Base-by-base conservation (phyloP, 352 stramenopile species). In the Pythium biforme region DNA sequence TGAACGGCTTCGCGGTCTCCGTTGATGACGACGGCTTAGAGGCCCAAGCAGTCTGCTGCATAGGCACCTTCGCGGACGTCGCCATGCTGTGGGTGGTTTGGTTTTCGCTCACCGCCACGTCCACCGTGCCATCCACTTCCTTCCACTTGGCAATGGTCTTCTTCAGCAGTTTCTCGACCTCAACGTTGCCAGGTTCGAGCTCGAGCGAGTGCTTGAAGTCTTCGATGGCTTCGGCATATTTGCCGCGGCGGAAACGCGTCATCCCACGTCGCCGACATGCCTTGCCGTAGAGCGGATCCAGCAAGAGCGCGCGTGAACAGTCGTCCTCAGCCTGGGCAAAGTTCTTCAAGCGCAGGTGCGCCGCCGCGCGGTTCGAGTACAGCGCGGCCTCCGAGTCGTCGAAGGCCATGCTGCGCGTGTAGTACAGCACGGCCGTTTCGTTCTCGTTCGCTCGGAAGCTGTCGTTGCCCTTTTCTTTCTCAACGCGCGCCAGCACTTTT, bases 391-490 rank as follows among this genome's bases (percentile, higher is more conserved):
- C 86, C 12, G 74, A 70, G 60, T 88, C 77, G 48, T 94, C 72
- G 50, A 96, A 90, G 20, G 87, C 78, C 60, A 97, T 80, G 51
- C 84, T 93, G n/a, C 86, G 76, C 6, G 90, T 95, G 70, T 98
- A 98, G 64, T 86, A 94, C 20, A 89, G 47, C 17, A 94, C 57
- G 6, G 93, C 88, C 23, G 92, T 83, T 20, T 97, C 83, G 40
- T 88, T 83, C 51, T 98, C 90, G 25, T 81, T 79, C 8, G 72
- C 76, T 33, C 81, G 79, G 73, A 97, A 97, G 58, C 81, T 92
- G 66, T 98, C 94, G 64, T 98, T 98, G 10, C 94, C 94, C 62
- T 98, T 98, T 43, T 96, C 76, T 66, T 96, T 95, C 60, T 98
- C 94, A 37, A 87, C 71, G 11, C 74, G 67, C 22, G 85, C 83